phyloP scores from a whole-genome alignment of 2,329 filamentous ascomycete genomes.

The Paecilomyces sp. region DNA sequence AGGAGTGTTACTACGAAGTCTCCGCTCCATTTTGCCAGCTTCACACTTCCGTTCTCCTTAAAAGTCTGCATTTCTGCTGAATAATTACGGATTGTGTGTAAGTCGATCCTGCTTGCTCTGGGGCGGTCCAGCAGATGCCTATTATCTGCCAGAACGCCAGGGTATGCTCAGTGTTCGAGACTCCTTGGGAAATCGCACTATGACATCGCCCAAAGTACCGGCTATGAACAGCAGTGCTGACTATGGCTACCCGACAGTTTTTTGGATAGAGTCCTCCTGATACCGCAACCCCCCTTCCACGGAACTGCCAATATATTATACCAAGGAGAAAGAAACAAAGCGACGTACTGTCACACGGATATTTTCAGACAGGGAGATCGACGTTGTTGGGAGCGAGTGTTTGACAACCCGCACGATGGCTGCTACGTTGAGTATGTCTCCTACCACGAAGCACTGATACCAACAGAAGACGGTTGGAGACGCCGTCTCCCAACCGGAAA shows the following conservation, averaged over 20 bases:
- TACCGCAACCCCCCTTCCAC: not conserved
- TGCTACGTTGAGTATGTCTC: constrained; percentile 38
- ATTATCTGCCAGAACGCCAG: not conserved
- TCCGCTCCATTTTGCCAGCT: not conserved
- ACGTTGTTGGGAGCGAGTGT: constrained; percentile 20
- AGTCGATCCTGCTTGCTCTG: constrained; percentile 2
- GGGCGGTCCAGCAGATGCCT: not conserved
- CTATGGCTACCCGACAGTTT: not conserved
- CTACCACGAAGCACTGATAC: constrained; percentile 9
- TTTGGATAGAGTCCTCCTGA: not conserved
- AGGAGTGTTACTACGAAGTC: not conserved
- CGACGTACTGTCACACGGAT: not conserved
- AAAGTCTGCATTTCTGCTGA: constrained; percentile 14
- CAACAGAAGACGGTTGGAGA: constrained; percentile 9
- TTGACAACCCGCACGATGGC: constrained; percentile 30
- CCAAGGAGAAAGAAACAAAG: constrained; percentile 8
- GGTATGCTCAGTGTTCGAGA: not conserved
- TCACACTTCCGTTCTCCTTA: constrained; percentile 10
- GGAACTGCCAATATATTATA: not conserved
- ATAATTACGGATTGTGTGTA: constrained; percentile 10
- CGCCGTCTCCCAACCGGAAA: not conserved
- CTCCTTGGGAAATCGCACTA: not conserved
- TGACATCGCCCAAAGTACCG: not conserved
- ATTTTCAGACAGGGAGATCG: constrained; percentile 7
- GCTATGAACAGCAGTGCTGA: not conserved